Percentiles rank a stretch among this genome's conserved stretches.
phyloP scores from a whole-genome alignment of 495 filamentous ascomycete species.

The Neurospora sp. region DNA sequence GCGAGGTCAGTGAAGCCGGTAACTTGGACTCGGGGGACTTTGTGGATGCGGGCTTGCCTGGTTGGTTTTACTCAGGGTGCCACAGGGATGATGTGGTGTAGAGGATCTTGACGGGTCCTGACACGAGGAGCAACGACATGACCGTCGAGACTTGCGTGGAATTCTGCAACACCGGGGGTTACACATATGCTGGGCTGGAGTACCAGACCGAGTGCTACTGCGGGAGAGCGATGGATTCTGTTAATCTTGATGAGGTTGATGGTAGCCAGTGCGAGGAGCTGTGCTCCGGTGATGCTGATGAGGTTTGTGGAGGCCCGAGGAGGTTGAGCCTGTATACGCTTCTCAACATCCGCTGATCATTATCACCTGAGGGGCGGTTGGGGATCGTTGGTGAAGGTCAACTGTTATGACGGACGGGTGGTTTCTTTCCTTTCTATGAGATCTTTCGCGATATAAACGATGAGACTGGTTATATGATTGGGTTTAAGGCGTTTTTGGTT shows the following conservation, averaged over 20 bases:
- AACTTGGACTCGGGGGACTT: not conserved
- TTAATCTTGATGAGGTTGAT: not conserved
- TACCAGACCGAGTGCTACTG: constrained; percentile 1
- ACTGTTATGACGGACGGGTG: not conserved
- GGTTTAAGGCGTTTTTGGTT: not conserved
- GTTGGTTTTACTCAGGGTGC: not conserved
- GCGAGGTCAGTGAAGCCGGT: not conserved
- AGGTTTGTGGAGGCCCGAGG: constrained; percentile 1
- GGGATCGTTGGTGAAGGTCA: not conserved
- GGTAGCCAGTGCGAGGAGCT: not conserved
- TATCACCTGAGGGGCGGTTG: not conserved
- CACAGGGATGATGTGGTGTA: not conserved
- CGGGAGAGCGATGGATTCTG: no score
- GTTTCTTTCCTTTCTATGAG: not conserved
- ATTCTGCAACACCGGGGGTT: constrained; percentile 11
- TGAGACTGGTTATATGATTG: not conserved
- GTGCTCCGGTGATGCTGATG: not conserved
- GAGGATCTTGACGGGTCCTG: constrained; percentile 7
- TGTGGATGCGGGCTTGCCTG: not conserved
- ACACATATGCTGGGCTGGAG: constrained; percentile 5
- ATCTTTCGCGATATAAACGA: not conserved
- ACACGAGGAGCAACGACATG: constrained; percentile 7
- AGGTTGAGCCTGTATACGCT: not conserved
- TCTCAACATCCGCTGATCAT: not conserved
- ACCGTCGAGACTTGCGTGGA: constrained; percentile 9